These are phyloP conservation scores for Closterium sp. DNA, from an alignment of 139 green algal species.

Conservation along the genomic window DNA sequence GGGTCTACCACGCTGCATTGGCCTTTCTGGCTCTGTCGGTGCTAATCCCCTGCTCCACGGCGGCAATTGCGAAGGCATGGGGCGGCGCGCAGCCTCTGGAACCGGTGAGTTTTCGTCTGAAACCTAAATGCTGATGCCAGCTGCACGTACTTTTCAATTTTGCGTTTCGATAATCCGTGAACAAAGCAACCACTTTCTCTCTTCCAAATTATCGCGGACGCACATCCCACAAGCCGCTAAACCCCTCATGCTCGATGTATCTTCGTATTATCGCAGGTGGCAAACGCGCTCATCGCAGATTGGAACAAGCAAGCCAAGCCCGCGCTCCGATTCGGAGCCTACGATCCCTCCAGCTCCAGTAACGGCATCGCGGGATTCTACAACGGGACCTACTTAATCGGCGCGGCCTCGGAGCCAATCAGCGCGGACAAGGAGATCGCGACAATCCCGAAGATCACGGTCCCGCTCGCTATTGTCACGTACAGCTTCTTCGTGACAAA, in stretches of 20 bases:
- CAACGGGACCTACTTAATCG: background rate
- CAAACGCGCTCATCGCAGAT: background rate
- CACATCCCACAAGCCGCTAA: no score
- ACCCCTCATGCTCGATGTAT: no score
- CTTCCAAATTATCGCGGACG: no score
- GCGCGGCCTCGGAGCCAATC: background rate
- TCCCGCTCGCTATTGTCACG: background rate
- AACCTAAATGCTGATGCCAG: no score
- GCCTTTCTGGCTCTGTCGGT: background rate
- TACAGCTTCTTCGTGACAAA: background rate
- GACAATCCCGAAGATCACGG: background rate
- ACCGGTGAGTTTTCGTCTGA: background rate
- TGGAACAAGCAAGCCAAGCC: background rate
- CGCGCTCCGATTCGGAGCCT: background rate
- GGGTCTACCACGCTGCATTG: background rate
- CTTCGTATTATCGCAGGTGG: background rate
- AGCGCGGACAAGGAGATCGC: background rate
- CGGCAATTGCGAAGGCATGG: background rate
- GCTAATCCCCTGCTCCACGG: background rate
- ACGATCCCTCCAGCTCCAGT: background rate
- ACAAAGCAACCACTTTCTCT: no score
- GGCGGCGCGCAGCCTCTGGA: background rate
- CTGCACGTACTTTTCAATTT: no score
- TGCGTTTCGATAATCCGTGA: no score
- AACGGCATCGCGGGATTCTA: background rate